Conservation (phyloP, 2,329 filamentous ascomycete genomes). For the Microsporum canis region DNA sequence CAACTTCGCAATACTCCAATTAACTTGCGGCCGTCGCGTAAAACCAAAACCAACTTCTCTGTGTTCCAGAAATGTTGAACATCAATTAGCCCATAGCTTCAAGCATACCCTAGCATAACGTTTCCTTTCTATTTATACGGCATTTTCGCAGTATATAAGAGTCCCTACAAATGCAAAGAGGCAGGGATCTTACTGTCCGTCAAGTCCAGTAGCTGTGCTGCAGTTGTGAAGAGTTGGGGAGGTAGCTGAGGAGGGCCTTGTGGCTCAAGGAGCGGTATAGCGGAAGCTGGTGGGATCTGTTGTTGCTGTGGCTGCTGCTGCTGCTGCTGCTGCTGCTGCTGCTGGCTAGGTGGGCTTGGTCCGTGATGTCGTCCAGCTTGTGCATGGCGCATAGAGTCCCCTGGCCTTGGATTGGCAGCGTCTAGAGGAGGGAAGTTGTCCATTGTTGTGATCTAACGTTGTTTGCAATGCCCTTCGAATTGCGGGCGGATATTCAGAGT, state of each 20-base stretch:
- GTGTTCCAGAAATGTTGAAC: conserved; percentile 5
- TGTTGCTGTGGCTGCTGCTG: conserved; percentile 7
- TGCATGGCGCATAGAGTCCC: neutral
- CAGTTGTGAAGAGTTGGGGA: conserved; percentile 97
- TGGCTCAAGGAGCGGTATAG: conserved; percentile 15
- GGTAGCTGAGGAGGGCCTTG: conserved; percentile 37
- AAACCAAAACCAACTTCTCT: conserved; percentile 91
- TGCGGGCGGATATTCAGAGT: neutral
- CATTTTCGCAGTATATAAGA: neutral
- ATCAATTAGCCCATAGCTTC: neutral
- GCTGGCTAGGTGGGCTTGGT: conserved; percentile 13
- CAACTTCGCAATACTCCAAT: conserved; percentile 87
- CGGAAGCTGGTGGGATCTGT: conserved; percentile 4
- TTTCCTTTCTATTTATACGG: neutral
- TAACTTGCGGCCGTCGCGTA: conserved; percentile 88
- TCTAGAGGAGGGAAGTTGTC: conserved; percentile 1
- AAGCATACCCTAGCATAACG: neutral
- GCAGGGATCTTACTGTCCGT: conserved; percentile 64
- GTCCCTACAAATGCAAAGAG: neutral
- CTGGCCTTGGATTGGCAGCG: neutral
- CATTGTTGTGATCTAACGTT: neutral
- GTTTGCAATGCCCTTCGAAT: neutral
- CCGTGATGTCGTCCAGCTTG: conserved; percentile 6
- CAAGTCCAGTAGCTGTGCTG: conserved; percentile 85
- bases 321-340: conserved; percentile 22